Evolutionary conservation across 148 eudicot species (phyloP), one percentile per base, ranked within the genome.

Genomic region (Agrostemma githago): DNA sequence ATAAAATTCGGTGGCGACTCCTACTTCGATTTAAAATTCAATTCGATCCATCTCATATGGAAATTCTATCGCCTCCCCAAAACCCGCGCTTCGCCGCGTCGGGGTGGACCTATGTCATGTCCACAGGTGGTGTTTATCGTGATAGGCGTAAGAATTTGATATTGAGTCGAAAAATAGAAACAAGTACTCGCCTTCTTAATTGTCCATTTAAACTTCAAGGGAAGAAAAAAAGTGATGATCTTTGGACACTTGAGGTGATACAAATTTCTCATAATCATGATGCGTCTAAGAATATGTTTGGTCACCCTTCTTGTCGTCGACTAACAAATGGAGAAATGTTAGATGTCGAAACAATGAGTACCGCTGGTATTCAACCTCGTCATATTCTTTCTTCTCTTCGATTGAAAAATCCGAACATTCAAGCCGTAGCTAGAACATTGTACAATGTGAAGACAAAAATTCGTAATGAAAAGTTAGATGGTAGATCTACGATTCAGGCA

Each of bases 391-490:
- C 57, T 40, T 60, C 75, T 5, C 41, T 72, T 41, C 20, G 67
- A 34, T 53, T 60, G 61, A 72, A 59, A 6, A 72, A 72, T 43
- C 66, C 75, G 8, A 38, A 20, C 42, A 46, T 72, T 60, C 54
- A 42, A 40, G 66, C 38, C 5, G 43, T 72, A 14, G 60, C 51
- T 72, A 72, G 75, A 38, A 72, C 51, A 2, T 2, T 72, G 5
- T 72, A 72, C 66, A 72, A 72, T 43, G 34, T 10, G 3, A 72
- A 61, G 56, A 48, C 75, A n/a, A 72, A 72, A 20, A 72, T 72
- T 10, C 41, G 62, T 7, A 57, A 58, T 5, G 67, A 61, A 12
- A 72, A 42, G 11, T 61, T 72, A 61, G 34, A 17, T 58, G 75
- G 75, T 14, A 37, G n/a, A n/a, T n/a, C n/a, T n/a, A n/a, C n/a